Percentiles rank a stretch among this genome's conserved stretches.
Evolutionary conservation across 768 basidiomycete genomes (phyloP).

Genomic region (Hygrophorus pudorinus): DNA sequence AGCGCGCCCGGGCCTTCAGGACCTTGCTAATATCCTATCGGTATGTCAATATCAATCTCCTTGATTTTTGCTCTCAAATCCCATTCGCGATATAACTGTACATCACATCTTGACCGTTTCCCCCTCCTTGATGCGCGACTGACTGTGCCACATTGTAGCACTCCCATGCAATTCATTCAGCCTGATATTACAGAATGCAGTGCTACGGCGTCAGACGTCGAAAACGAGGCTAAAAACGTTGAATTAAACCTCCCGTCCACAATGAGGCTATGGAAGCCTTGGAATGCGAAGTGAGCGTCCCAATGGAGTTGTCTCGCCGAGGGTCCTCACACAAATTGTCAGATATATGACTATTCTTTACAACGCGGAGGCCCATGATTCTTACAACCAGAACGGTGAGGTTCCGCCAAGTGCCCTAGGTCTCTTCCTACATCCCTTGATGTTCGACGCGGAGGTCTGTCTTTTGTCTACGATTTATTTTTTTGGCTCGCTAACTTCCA

Average conservation of each 20-base stretch:
- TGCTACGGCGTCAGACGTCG: slow-evolving; percentile 7
- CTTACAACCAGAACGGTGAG: slow-evolving; percentile 10
- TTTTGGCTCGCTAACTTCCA: neutral
- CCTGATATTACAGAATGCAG: slow-evolving; percentile 10
- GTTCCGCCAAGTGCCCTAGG: slow-evolving; percentile 15
- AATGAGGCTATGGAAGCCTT: slow-evolving; percentile 51
- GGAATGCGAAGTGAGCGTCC: slow-evolving; percentile 37
- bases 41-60: slow-evolving; percentile 22
- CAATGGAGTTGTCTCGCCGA: neutral
- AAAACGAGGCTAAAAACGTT: slow-evolving; percentile 19
- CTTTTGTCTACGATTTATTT: neutral
- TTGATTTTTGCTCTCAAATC: neutral
- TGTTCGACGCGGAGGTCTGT: slow-evolving; percentile 49
- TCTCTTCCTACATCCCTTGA: slow-evolving; percentile 46
- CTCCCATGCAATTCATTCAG: slow-evolving; percentile 27
- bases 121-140: too few species aligned
- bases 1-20: slow-evolving; percentile 67
- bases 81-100: too few species aligned
- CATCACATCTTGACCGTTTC: too few species aligned
- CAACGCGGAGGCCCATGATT: slow-evolving; percentile 42
- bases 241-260: slow-evolving; percentile 44
- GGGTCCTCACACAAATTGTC: slow-evolving; percentile 2
- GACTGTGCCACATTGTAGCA: slow-evolving; percentile 16
- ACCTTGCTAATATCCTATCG: slow-evolving; percentile 70
- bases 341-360: slow-evolving; percentile 39